These are phyloP conservation scores for Taphrina wiesneri DNA, from an alignment of 1,139 yeast species.

Conservation along the genomic window DNA sequence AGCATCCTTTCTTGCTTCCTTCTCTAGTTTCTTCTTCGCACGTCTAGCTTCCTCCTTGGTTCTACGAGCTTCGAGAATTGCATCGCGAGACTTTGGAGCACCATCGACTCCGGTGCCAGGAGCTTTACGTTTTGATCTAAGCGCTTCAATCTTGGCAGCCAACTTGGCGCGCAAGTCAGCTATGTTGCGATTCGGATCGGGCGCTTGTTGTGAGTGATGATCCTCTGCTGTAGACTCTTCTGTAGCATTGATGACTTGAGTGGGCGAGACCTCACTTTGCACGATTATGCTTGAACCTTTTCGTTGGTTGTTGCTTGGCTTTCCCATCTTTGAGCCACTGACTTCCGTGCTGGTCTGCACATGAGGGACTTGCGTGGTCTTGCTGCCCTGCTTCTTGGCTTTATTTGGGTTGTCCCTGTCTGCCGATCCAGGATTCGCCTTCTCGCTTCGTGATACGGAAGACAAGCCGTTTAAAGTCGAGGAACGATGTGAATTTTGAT, in stretches of 20 bases:
- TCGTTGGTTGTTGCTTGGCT: background rate
- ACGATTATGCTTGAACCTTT: background rate
- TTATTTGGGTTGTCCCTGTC: background rate
- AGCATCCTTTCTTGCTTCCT: slow-evolving; percentile 30
- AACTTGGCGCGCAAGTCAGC: slow-evolving; percentile 66
- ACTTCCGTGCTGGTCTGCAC: background rate
- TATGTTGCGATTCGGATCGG: slow-evolving; percentile 24
- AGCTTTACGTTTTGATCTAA: slow-evolving; percentile 84
- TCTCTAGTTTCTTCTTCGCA: slow-evolving; percentile 39
- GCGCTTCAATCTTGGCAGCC: slow-evolving; percentile 64
- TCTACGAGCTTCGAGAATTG: slow-evolving; percentile 49
- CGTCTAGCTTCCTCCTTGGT: slow-evolving; percentile 38
- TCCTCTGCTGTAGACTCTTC: background rate
- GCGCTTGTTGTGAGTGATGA: background rate
- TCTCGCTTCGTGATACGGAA: background rate
- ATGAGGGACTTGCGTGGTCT: background rate
- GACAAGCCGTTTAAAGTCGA: background rate
- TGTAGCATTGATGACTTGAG: background rate
- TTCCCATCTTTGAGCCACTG: background rate
- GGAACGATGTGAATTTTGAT: slow-evolving; percentile 38
- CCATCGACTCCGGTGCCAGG: slow-evolving; percentile 80
- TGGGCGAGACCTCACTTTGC: too few relatives aligned
- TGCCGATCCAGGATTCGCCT: background rate
- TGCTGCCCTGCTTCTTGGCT: background rate
- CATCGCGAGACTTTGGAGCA: slow-evolving; percentile 64